Conservation (phyloP, 768 basidiomycete genomes). For the Boletus patriciae region DNA sequence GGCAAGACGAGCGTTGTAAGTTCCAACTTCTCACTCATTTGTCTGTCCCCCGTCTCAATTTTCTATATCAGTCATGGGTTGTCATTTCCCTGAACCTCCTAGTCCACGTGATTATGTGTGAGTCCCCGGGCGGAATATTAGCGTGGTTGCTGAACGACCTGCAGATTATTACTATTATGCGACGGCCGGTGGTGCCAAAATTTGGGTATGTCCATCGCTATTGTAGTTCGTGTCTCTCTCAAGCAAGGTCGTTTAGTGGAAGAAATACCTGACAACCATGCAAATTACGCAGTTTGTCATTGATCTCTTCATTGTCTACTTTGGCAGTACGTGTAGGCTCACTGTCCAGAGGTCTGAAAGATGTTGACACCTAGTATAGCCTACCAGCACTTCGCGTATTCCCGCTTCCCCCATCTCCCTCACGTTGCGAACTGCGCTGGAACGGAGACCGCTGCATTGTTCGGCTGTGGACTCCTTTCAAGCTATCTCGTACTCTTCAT, state of each 20-base stretch:
- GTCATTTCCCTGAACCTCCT: constrained; percentile 87
- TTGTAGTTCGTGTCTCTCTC: not conserved
- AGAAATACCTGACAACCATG: constrained; percentile 95
- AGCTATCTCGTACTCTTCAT: constrained; percentile 94
- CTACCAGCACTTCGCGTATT: constrained; percentile 77
- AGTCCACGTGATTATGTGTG: constrained; percentile 98
- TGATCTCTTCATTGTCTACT: constrained; percentile 89
- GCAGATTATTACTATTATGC: constrained; percentile 99
- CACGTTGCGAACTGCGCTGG: constrained; percentile 82
- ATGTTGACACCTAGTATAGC: constrained; percentile 37
- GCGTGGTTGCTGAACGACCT: not conserved
- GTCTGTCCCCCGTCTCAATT: not conserved
- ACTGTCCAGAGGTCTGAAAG: not conserved
- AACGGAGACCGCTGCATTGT: constrained; percentile 80
- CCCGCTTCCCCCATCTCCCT: constrained; percentile 66
- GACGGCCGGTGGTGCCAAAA: constrained; percentile 92
- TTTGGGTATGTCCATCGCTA: constrained; percentile 68
- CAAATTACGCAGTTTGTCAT: constrained; percentile 97
- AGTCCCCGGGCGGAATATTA: constrained; percentile 31
- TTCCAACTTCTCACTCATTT: constrained; percentile 12
- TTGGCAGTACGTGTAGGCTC: constrained; percentile 71
- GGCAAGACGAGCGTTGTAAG: constrained; percentile 92
- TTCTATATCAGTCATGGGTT: constrained; percentile 80
- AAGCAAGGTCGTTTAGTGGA: constrained; percentile 65
- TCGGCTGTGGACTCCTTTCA: constrained; percentile 86